Conservation (phyloP, 2,329 filamentous ascomycete species). For the Rhinocladiella mackenziei region DNA sequence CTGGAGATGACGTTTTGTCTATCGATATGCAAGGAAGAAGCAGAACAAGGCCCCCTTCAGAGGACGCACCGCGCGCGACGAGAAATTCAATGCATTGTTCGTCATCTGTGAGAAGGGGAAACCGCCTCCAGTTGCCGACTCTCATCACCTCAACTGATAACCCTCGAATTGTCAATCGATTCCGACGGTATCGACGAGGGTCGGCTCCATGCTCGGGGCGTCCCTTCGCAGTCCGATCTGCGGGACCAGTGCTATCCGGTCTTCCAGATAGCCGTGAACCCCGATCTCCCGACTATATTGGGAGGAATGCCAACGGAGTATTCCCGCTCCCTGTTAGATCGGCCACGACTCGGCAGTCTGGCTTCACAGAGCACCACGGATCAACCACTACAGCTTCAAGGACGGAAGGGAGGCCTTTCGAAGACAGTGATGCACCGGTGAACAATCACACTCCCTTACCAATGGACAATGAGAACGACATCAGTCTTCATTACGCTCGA, state of each 20-base stretch:
- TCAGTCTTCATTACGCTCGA: conserved; percentile 31
- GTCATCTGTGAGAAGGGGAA: conserved; percentile 23
- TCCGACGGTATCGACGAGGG: neutral
- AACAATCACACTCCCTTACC: conserved; percentile 27
- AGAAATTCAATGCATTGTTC: neutral
- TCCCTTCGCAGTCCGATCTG: conserved; percentile 18
- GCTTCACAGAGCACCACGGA: conserved; percentile 4
- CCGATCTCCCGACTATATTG: conserved; percentile 22
- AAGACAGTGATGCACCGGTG: conserved; percentile 19
- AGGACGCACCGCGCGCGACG: neutral
- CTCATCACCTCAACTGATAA: conserved; percentile 23
- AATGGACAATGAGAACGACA: conserved; percentile 34
- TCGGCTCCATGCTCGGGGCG: conserved; percentile 1
- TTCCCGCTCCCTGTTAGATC: conserved; percentile 13
- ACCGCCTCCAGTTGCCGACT: conserved; percentile 26
- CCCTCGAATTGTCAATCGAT: neutral
- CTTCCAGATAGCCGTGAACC: conserved; percentile 5
- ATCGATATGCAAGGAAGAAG: too few species aligned
- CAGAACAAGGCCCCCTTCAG: neutral
- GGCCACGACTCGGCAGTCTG: conserved; percentile 17
- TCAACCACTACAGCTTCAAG: neutral
- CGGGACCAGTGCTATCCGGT: conserved; percentile 12
- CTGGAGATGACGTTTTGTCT: too few species aligned
- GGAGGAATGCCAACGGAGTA: conserved; percentile 12
- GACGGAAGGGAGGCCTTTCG: neutral